Conservation (phyloP, 495 filamentous ascomycete genomes). For the Penicillium canescens region DNA sequence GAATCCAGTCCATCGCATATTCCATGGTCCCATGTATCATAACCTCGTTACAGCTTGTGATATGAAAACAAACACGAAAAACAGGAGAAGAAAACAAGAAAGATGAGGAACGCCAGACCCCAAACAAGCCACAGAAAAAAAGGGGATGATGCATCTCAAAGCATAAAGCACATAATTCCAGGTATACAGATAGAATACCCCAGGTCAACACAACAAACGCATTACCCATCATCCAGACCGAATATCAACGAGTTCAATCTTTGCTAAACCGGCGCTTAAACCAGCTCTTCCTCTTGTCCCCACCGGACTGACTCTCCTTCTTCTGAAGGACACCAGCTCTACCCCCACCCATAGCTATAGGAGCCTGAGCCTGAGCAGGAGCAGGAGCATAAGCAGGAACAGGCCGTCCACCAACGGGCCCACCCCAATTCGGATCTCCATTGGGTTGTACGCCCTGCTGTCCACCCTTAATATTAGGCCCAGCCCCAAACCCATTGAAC, state of each 20-base stretch:
- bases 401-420: conserved; percentile 24
- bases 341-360: conserved; percentile 10
- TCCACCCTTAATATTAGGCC: conserved; percentile 26
- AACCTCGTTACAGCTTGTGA: conserved; percentile 31
- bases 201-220: background rate
- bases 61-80: background rate
- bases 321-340: background rate
- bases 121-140: conserved; percentile 11
- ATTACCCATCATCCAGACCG: background rate
- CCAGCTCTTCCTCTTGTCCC: conserved; percentile 85
- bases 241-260: conserved; percentile 23
- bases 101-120: conserved; percentile 3
- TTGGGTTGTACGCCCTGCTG: conserved; percentile 5
- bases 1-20: conserved; percentile 5
- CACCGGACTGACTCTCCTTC: conserved; percentile 4
- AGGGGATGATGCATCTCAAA: background rate
- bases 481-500: conserved; percentile 49
- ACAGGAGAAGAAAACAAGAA: conserved; percentile 4
- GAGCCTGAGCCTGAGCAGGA: background rate
- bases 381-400: conserved; percentile 22
- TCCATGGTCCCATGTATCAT: conserved; percentile 31
- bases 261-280: conserved; percentile 81
- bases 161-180: background rate
- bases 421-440: conserved; percentile 22
- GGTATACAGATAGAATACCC: background rate